Evolutionary conservation across 2,329 filamentous ascomycete species (phyloP).

Genomic region (Didymella keratinophila): DNA sequence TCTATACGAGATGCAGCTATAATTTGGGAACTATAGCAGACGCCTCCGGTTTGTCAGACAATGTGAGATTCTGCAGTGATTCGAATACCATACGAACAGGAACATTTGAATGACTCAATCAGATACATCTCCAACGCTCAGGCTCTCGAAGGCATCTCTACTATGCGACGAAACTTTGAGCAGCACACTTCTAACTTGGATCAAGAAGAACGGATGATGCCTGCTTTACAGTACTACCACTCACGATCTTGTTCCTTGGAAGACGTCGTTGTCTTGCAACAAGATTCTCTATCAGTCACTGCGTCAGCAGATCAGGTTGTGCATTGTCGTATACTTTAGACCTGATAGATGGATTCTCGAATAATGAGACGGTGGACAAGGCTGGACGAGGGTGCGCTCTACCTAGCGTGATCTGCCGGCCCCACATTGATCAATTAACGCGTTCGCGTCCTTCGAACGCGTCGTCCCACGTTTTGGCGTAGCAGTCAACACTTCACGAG

Average conservation of each 20-base stretch:
- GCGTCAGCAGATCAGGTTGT: neutral
- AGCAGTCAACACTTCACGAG: conserved; percentile 5
- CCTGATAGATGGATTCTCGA: neutral
- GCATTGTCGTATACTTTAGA: neutral
- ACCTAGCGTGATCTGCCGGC: conserved; percentile 12
- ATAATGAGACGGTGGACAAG: neutral
- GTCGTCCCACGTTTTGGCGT: conserved; percentile 10
- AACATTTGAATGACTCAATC: neutral
- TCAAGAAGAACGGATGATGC: neutral
- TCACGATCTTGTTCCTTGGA: neutral
- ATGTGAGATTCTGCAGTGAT: neutral
- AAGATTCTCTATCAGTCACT: neutral
- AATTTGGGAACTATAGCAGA: neutral
- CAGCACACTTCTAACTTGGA: neutral
- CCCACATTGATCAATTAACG: conserved; percentile 18
- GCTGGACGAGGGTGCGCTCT: neutral
- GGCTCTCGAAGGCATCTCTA: neutral
- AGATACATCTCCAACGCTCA: neutral
- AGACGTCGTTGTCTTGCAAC: neutral
- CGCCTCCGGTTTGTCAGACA: neutral
- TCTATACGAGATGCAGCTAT: neutral
- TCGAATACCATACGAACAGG: neutral
- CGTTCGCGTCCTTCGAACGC: conserved; percentile 19
- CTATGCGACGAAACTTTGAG: neutral
- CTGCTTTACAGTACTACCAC: neutral